Percentiles rank a stretch among this genome's conserved stretches.
phyloP scores from a whole-genome alignment of 148 eudicot species.

The Rhododendron ovatum region DNA sequence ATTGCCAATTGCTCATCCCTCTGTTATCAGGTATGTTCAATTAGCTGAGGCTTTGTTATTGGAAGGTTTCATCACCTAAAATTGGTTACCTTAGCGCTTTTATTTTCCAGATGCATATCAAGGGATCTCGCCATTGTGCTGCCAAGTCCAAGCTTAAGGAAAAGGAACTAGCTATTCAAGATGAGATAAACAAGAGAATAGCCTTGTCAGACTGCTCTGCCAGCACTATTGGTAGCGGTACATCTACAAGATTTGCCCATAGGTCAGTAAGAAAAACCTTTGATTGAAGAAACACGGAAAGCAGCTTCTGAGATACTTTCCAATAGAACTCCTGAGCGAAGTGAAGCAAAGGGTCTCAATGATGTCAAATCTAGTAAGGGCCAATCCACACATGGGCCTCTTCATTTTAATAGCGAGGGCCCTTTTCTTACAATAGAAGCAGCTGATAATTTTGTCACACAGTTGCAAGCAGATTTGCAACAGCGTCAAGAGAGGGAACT shows the following conservation, averaged over 20 bases:
- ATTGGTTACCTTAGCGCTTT: neutral
- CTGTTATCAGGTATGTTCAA: neutral
- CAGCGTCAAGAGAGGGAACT: conserved; percentile 44
- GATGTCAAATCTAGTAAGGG: conserved; percentile 3
- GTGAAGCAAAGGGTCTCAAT: neutral
- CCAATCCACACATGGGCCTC: neutral
- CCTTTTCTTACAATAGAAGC: conserved; percentile 4
- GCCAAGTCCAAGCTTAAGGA: conserved; percentile 41
- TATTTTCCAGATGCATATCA: conserved; percentile 38
- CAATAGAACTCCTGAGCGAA: neutral
- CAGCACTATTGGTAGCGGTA: neutral
- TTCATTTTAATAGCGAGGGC: neutral
- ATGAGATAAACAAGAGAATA: conserved; percentile 41
- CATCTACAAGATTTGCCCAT: conserved; percentile 4
- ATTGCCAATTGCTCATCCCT: neutral
- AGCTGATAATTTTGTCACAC: conserved; percentile 2
- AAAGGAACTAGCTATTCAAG: conserved; percentile 22
- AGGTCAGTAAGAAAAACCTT: conserved; percentile 23
- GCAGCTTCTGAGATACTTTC: conserved; percentile 36
- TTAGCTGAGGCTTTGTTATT: neutral
- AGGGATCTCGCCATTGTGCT: conserved; percentile 45
- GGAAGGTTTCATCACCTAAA: neutral
- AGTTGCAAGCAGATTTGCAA: conserved; percentile 19
- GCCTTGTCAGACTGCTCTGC: conserved; percentile 32
- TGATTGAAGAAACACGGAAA: conserved; percentile 42